Base-by-base conservation (phyloP, 371 early-diverging fungal genomes). In the Mucor circinelloides region DNA sequence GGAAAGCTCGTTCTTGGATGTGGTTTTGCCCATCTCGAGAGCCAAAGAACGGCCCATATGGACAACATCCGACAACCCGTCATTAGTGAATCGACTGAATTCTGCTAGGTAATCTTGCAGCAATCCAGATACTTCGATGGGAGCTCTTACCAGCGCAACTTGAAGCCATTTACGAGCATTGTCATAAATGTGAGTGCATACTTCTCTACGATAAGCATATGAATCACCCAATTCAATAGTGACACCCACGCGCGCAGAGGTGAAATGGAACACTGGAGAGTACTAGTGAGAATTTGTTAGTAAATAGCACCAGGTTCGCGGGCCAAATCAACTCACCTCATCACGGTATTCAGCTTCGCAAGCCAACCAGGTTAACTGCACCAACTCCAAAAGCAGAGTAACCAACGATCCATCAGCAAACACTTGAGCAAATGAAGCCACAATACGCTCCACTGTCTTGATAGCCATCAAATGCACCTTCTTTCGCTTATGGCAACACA, bases 291-390 rank as follows among this genome's bases (percentile, higher is more conserved):
- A 21, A 13, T 50, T 25, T 21, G 23, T 50, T 23, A 0, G n/a
- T 7, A 44, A n/a, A n/a, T n/a, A n/a, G n/a, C n/a, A n/a, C n/a
- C n/a, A n/a, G n/a, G n/a, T n/a, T n/a, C n/a, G n/a, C n/a, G n/a
- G n/a, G n/a, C n/a, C n/a, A n/a, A n/a, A n/a, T n/a, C n/a, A n/a
- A 50, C 21, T 31, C 50, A 50, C 62, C 34, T 93, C 93, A 62
- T 93, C 92, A 48, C 89, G 85, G 62, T 89, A 86, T 81, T 92
- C 94, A 9, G 90, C 90, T 70, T 92, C 91, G 63, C 94, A 94
- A 62, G 91, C 86, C 63, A 87, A 76, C 94, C 94, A 94, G 7
- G 92, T 77, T 3, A 94, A 75, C 52, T 93, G 93, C 12, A 91
- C 87, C 32, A 94, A 73, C 74, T 94, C 94, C 40, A 94, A 72